A percentile compares a stretch with the other conserved stretches of the same genome.
Conservation (phyloP, 352 stramenopile species). For the Peronospora tabacina region DNA sequence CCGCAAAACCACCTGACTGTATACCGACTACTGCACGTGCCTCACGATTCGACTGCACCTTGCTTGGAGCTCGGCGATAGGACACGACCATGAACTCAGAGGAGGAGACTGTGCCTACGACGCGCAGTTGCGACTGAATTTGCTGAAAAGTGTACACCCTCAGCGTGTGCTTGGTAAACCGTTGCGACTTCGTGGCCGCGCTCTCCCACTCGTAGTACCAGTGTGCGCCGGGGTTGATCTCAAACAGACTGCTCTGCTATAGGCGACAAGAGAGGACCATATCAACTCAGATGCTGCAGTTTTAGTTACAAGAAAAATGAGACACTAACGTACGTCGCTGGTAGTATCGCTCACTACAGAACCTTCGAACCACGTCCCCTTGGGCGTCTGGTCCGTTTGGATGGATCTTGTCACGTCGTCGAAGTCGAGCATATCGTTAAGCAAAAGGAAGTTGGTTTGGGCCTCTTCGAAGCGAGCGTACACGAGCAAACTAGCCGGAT, state of each 20-base stretch:
- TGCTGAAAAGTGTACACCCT: constrained; percentile 47
- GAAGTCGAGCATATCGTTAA: constrained; percentile 27
- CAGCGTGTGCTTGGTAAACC: constrained; percentile 56
- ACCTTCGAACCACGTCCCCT: constrained; percentile 59
- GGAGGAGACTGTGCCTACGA: constrained; percentile 39
- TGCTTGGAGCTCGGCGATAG: constrained; percentile 45
- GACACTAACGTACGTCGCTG: constrained; percentile 11
- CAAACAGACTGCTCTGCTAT: constrained; percentile 27
- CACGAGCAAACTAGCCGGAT: constrained; percentile 26
- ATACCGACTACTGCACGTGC: constrained; percentile 5
- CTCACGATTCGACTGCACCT: constrained; percentile 35
- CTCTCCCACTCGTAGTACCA: constrained; percentile 78
- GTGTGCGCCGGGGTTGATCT: constrained; percentile 45
- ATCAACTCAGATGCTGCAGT: constrained; percentile 1
- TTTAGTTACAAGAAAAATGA: neutral
- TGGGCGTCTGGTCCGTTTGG: constrained; percentile 53
- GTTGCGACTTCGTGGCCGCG: constrained; percentile 48
- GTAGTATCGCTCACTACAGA: constrained; percentile 17
- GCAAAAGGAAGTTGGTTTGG: constrained; percentile 21
- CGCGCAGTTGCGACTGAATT: constrained; percentile 23
- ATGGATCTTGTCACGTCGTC: constrained; percentile 29
- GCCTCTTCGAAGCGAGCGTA: constrained; percentile 33
- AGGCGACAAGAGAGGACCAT: neutral
- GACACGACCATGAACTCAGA: constrained; percentile 59
- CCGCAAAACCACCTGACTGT: neutral